A percentile compares a stretch with the other conserved stretches of the same genome.
Conservation (phyloP, 768 basidiomycete genomes). For the Xerocomellus amylosporus region DNA sequence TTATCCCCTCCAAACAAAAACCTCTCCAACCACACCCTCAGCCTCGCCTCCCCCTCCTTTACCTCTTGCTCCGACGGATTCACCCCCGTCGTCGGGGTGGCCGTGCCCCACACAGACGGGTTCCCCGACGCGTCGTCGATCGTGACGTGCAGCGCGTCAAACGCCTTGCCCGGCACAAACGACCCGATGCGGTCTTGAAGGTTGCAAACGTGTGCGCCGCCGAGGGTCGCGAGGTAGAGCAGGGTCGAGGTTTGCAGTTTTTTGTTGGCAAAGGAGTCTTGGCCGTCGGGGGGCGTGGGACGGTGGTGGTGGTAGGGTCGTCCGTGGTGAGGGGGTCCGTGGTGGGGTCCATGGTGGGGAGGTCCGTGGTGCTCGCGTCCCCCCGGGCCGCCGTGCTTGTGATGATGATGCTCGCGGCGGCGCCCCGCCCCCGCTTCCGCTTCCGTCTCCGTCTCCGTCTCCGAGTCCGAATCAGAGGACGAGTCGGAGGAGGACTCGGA, state of each 20-base stretch:
- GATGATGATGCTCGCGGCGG: not conserved
- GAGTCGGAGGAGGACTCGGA: not conserved
- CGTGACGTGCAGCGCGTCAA: conserved; percentile 80
- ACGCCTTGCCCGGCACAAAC: conserved; percentile 75
- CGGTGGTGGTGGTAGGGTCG: too few relatives aligned
- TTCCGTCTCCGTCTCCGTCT: not conserved
- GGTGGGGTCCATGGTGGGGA: not conserved
- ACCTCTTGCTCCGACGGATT: too few relatives aligned
- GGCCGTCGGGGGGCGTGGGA: not conserved
- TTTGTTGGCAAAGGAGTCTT: conserved; percentile 43
- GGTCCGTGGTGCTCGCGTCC: not conserved
- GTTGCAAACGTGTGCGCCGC: conserved; percentile 80
- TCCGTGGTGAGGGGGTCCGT: too few relatives aligned
- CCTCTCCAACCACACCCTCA: conserved; percentile 65
- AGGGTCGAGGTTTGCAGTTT: conserved; percentile 70
- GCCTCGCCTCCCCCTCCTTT: too few relatives aligned
- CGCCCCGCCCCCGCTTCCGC: not conserved
- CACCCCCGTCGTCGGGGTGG: too few relatives aligned
- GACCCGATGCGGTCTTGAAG: conserved; percentile 66
- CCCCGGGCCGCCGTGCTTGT: not conserved
- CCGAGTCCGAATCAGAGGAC: not conserved
- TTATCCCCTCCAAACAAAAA: conserved; percentile 87
- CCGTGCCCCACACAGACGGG: conserved; percentile 48
- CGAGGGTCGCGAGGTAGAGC: conserved; percentile 85
- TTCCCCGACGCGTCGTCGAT: conserved; percentile 49